Conservation (phyloP, 2,329 filamentous ascomycete genomes). For the Anisogramma anomala region DNA sequence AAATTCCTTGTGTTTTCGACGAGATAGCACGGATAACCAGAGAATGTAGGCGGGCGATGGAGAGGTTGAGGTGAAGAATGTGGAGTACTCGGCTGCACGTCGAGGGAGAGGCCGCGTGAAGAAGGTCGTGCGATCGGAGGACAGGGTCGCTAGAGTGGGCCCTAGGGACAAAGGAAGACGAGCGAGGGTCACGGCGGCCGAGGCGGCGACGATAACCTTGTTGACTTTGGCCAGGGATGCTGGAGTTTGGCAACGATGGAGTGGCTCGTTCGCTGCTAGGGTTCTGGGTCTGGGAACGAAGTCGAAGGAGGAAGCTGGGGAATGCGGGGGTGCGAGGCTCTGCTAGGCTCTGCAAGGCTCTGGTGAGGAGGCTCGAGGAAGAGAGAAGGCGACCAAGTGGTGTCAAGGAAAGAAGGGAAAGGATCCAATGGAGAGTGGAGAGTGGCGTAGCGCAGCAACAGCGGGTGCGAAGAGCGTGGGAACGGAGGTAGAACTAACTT, state of each 20-base stretch:
- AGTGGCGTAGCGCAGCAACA: too few species aligned
- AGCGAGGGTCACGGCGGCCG: neutral
- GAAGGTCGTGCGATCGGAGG: neutral
- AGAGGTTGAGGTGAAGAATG: neutral
- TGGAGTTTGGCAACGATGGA: too few species aligned
- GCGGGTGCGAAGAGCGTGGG: neutral
- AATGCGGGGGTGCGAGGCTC: too few species aligned
- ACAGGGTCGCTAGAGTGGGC: conserved; percentile 2
- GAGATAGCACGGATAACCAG: neutral
- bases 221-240: too few species aligned
- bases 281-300: conserved; percentile 6
- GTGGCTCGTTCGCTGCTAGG: neutral
- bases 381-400: too few species aligned
- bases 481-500: neutral
- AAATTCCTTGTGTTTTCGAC: neutral
- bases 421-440: too few species aligned
- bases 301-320: conserved; percentile 6
- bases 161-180: conserved; percentile 6
- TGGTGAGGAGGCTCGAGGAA: too few species aligned
- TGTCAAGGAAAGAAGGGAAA: too few species aligned
- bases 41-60: neutral
- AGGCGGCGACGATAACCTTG: neutral
- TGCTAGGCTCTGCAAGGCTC: too few species aligned
- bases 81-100: neutral
- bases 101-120: neutral